Conservation (phyloP, 2,329 filamentous ascomycete species). For the Lasiodiplodia gonubiensis region DNA sequence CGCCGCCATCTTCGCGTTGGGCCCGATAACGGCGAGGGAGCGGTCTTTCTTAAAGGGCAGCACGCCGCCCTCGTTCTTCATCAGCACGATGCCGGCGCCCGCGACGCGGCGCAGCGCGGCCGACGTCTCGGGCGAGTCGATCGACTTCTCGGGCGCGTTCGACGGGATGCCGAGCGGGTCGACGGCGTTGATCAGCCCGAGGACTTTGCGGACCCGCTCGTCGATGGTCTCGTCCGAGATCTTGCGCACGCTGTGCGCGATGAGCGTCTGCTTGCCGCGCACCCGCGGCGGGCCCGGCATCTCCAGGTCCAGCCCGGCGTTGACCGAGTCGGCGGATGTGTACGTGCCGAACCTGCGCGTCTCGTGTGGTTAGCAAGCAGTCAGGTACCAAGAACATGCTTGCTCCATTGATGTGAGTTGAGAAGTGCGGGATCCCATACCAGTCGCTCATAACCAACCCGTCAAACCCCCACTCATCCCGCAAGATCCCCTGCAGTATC, state of each 20-base stretch:
- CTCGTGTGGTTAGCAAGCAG: conserved; percentile 41
- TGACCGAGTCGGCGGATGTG: conserved; percentile 42
- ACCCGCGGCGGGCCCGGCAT: conserved; percentile 56
- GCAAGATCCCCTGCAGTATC: conserved; percentile 69
- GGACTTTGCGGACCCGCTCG: conserved; percentile 39
- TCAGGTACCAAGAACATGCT: too few relatives aligned
- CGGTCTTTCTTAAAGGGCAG: conserved; percentile 69
- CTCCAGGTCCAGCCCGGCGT: conserved; percentile 46
- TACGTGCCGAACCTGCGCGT: conserved; percentile 52
- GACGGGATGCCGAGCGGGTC: conserved; percentile 67
- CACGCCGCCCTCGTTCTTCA: conserved; percentile 71
- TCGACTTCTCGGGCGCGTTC: conserved; percentile 62
- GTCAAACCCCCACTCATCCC: conserved; percentile 74
- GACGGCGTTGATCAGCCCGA: conserved; percentile 71
- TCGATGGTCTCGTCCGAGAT: conserved; percentile 56
- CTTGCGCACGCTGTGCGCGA: conserved; percentile 48
- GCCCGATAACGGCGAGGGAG: conserved; percentile 72
- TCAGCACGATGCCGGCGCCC: conserved; percentile 70
- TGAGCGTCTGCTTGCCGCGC: conserved; percentile 21
- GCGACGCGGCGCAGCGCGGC: conserved; percentile 68
- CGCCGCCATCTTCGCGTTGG: conserved; percentile 64
- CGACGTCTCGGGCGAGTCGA: conserved; percentile 62
- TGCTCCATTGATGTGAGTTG: conserved; percentile 63
- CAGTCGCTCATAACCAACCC: conserved; percentile 72
- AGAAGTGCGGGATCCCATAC: conserved; percentile 63